phyloP scores from a whole-genome alignment of 2,329 filamentous ascomycete genomes.

The Tothia fuscella region DNA sequence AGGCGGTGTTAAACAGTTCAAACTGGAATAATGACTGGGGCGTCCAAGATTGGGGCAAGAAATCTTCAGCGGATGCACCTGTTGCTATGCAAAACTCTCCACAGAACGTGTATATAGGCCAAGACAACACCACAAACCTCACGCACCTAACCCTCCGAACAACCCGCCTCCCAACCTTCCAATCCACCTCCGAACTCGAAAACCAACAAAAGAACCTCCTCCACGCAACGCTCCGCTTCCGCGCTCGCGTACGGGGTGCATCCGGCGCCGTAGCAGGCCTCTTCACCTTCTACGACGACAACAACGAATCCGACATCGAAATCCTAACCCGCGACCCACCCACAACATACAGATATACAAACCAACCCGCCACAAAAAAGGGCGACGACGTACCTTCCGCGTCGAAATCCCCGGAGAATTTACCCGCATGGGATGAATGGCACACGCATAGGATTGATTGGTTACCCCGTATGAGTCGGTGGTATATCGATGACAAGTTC shows the following conservation, averaged over 20 bases:
- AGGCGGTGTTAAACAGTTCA: conserved; percentile 22
- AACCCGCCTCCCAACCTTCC: conserved; percentile 29
- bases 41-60: conserved; percentile 35
- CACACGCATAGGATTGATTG: conserved; percentile 49
- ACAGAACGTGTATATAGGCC: conserved; percentile 34
- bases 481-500: conserved; percentile 43
- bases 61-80: conserved; percentile 25
- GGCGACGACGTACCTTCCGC: conserved; percentile 36
- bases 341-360: conserved; percentile 36
- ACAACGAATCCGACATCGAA: conserved; percentile 41
- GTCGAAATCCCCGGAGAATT: conserved; percentile 37
- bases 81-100: conserved; percentile 34
- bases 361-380: conserved; percentile 42
- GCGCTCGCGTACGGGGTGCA: conserved; percentile 32
- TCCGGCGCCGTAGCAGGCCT: conserved; percentile 38
- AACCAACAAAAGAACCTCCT: conserved; percentile 32
- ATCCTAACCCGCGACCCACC: conserved; percentile 37
- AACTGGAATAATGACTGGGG: conserved; percentile 27
- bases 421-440: conserved; percentile 43
- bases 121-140: conserved; percentile 17
- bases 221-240: conserved; percentile 37
- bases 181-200: conserved; percentile 38
- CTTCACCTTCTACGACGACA: conserved; percentile 42
- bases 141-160: conserved; percentile 38
- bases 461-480: conserved; percentile 40